Base-by-base conservation (phyloP, 306 rosid genomes). In the Vigna unguiculata region DNA sequence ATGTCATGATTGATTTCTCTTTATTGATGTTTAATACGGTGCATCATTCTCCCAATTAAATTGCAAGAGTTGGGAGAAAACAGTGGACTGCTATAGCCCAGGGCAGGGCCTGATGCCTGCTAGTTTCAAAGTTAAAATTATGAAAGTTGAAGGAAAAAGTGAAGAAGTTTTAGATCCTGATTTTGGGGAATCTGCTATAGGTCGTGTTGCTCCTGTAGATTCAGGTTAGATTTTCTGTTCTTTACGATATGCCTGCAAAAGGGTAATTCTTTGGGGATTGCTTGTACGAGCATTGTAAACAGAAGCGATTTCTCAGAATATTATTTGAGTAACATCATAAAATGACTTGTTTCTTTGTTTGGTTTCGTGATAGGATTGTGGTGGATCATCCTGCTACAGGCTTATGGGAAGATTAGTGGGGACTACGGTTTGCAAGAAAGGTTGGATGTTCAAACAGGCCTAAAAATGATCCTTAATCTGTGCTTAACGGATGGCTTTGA, bases 101-200 rank as follows among this genome's bases (percentile, higher is more conserved):
- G 98, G 97, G 64, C 97, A 89, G 82, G 99, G 99, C 25, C 81
- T 95, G 89, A 95, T 95, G 99, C 99, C 99, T 61, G 99, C 99
- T 19, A 95, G 99, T 84, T 95, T 95, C 86, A 95, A 95, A 85
- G 97, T 95, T 69, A 83, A 86, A 88, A 83, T 77, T 2, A 87
- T 66, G 74, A 75, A 89, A 55, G 72, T 84, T 12, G 91, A 78
- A 6, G 82, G 83, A 61, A 85, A 83, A 17, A 75, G 22, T 17
- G 90, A 88, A 85, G 99, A 95, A 82, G 96, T 91, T 77, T 86
- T 91, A 67, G 97, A 95, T 86, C 98, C 99, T 61, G 99, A 95
- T 88, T 95, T 95, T 71, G 99, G 99, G 55, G 99, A 92, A 90
- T 88, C 99, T n/a, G 99, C 99, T 32, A 95, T 95, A 63, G 99